Conservation (phyloP, 108 stramenopile genomes). For the Skeletonema menzelii region DNA sequence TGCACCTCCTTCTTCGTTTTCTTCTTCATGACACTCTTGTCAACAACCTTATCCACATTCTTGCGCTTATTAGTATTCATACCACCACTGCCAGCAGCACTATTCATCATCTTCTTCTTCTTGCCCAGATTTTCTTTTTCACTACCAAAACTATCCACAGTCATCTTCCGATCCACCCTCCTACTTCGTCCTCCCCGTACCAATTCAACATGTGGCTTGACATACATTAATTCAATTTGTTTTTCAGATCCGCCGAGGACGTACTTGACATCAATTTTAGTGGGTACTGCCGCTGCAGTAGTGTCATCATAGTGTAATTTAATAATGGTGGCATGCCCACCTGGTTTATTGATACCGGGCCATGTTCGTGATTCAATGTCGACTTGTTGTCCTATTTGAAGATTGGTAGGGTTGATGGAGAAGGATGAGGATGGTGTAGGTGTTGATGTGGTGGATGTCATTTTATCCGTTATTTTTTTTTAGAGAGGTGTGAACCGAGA, state of each 20-base stretch:
- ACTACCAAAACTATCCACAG: not conserved
- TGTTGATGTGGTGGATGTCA: not conserved
- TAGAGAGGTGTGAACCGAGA: no score
- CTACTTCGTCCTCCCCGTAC: not conserved
- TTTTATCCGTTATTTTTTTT: not conserved
- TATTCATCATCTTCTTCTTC: no score
- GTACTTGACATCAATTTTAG: constrained; percentile 12
- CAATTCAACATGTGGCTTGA: constrained; percentile 1
- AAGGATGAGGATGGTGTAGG: no score
- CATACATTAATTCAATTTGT: constrained; percentile 11
- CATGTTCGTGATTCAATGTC: constrained; percentile 20
- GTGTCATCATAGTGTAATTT: not conserved
- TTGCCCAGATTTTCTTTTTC: not conserved
- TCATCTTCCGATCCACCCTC: constrained; percentile 4
- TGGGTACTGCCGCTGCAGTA: not conserved
- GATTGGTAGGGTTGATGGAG: not conserved
- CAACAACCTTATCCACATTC: not conserved
- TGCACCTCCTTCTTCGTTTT: not conserved
- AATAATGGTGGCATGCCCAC: constrained; percentile 12
- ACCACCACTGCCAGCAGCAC: no score
- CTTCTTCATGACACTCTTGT: not conserved
- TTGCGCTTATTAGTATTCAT: not conserved
- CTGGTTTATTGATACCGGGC: constrained; percentile 34
- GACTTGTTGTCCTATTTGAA: not conserved
- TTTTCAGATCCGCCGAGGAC: constrained; percentile 13